These are phyloP conservation scores for Lotus japonicus DNA, from an alignment of 306 rosid genomes.

Conservation along the genomic window DNA sequence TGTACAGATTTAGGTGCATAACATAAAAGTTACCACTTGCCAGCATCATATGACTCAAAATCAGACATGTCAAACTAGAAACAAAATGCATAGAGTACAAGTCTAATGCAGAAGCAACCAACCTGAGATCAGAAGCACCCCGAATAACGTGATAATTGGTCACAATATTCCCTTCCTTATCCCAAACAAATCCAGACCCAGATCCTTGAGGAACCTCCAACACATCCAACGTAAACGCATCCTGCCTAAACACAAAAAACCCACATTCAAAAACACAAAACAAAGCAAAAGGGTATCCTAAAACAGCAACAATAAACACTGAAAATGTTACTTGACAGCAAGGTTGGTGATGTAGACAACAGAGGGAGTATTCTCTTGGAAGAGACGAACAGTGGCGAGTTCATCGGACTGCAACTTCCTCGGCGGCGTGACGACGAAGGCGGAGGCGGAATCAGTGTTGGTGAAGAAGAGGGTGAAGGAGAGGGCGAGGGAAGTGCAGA, in stretches of 20 bases:
- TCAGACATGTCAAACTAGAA: background rate
- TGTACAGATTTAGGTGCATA: background rate
- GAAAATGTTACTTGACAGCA: conserved; percentile 48
- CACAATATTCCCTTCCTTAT: conserved; percentile 70
- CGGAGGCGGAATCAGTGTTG: conserved; percentile 63
- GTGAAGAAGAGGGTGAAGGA: conserved; percentile 57
- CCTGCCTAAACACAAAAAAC: conserved; percentile 63
- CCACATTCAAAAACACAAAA: conserved; percentile 13
- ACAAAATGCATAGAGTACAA: background rate
- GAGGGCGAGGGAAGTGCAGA: conserved; percentile 69
- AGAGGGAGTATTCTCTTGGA: conserved; percentile 89
- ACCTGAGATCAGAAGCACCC: conserved; percentile 99
- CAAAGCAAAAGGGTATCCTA: background rate
- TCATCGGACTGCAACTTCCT: conserved; percentile 82
- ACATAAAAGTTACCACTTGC: background rate
- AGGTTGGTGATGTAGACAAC: conserved; percentile 95
- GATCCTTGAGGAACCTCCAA: conserved; percentile 98
- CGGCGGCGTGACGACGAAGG: conserved; percentile 68
- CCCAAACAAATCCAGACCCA: conserved; percentile 98
- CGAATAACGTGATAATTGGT: conserved; percentile 97
- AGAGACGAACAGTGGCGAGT: conserved; percentile 91
- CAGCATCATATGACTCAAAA: background rate
- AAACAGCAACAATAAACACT: background rate
- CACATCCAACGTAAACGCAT: conserved; percentile 88
- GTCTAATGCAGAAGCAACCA: conserved; percentile 4